Percentiles rank a stretch among this genome's conserved stretches.
Evolutionary conservation across 2,329 filamentous ascomycete species (phyloP).

Genomic region (Talaromyces sp.): DNA sequence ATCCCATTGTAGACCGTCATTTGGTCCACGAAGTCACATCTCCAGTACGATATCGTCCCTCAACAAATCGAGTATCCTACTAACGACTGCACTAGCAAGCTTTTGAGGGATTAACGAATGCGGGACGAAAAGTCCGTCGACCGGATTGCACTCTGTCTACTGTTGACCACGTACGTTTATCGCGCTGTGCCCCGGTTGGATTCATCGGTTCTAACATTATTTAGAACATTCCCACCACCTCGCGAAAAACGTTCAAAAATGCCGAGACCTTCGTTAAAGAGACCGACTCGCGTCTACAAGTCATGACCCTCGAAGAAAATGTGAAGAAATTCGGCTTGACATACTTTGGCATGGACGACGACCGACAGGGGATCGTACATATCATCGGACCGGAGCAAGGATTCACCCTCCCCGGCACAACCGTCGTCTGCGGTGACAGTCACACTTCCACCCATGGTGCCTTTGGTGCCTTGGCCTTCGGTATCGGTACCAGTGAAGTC

Average conservation of each 20-base stretch:
- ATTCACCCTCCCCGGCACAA: conserved; percentile 95
- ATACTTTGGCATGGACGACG: conserved; percentile 95
- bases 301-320: conserved; percentile 93
- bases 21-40: conserved; percentile 98
- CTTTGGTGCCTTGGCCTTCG: conserved; percentile 90
- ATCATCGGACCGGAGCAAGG: conserved; percentile 98
- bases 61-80: background rate
- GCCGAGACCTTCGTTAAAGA: conserved; percentile 93
- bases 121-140: conserved; percentile 80
- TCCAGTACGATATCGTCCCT: conserved; percentile 56
- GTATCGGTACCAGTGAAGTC: conserved; percentile 96
- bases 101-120: conserved; percentile 91
- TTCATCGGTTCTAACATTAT: background rate
- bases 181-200: conserved; percentile 17
- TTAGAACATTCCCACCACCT: conserved; percentile 89
- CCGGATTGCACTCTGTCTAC: conserved; percentile 96
- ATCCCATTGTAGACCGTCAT: conserved; percentile 69
- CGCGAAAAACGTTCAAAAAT: conserved; percentile 89
- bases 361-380: conserved; percentile 96
- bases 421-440: conserved; percentile 95
- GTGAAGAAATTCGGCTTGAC: conserved; percentile 95
- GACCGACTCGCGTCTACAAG: conserved; percentile 89
- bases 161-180: conserved; percentile 79
- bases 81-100: conserved; percentile 66
- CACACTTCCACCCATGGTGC: conserved; percentile 98